Conservation (phyloP, 176 grass and related monocot species). For the Oryza punctata region DNA sequence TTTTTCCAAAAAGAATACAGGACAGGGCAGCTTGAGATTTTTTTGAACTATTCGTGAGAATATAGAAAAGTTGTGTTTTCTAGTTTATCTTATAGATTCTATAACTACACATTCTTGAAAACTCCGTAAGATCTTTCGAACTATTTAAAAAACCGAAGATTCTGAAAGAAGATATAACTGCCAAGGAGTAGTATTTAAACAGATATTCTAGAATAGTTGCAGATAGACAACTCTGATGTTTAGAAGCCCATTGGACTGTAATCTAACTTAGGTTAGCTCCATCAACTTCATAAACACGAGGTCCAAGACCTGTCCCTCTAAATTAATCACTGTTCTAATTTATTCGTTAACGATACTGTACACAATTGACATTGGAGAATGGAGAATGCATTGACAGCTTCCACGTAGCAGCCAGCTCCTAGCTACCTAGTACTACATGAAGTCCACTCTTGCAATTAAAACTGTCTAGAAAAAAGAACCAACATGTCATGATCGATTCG, state of each 20-base stretch:
- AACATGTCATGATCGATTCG: not conserved
- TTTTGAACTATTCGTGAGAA: no score
- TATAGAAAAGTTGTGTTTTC: no score
- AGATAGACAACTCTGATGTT: not conserved
- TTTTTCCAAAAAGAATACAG: no score
- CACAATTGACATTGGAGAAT: not conserved
- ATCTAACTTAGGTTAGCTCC: not conserved
- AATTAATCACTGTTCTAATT: not conserved
- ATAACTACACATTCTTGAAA: no score
- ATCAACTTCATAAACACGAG: not conserved
- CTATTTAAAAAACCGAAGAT: no score
- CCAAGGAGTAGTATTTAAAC: no score
- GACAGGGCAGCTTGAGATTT: no score
- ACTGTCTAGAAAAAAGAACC: not conserved
- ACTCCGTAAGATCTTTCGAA: no score
- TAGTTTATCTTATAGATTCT: no score
- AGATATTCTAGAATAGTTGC: not conserved
- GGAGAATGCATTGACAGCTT: constrained; percentile 1
- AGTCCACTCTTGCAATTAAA: constrained; percentile 36
- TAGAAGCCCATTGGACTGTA: not conserved
- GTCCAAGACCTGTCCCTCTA: not conserved
- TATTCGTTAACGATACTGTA: not conserved
- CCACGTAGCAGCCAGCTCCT: not conserved
- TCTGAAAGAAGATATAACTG: no score
- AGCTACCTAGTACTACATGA: constrained; percentile 9